Conservation (phyloP, 495 filamentous ascomycete genomes). For the Aspergillus taichungensis region DNA sequence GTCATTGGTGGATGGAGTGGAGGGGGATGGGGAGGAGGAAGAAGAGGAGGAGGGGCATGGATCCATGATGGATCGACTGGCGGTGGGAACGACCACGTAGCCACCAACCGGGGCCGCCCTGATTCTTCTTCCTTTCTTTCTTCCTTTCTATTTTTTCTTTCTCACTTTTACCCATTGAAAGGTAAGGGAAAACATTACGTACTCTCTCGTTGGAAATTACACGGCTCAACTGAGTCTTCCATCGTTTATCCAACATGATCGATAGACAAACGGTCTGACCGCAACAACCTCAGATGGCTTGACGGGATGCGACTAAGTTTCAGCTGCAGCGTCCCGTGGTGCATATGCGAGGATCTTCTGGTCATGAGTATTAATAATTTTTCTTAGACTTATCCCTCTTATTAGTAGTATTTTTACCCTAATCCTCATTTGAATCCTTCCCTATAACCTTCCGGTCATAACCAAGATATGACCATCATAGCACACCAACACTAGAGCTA, state of each 20-base stretch:
- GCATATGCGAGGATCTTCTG: constrained; percentile 16
- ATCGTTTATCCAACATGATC: background rate
- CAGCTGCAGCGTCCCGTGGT: constrained; percentile 21
- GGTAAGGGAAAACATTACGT: too few species aligned
- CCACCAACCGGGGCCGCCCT: too few species aligned
- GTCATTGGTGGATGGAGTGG: too few species aligned
- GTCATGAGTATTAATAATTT: background rate
- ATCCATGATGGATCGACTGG: constrained; percentile 17
- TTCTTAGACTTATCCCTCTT: background rate
- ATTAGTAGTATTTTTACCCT: background rate
- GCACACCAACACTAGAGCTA: too few species aligned
- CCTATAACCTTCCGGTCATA: background rate
- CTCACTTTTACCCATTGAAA: background rate
- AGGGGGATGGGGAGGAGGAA: too few species aligned
- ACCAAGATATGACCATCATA: too few species aligned
- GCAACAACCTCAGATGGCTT: background rate
- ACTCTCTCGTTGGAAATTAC: too few species aligned
- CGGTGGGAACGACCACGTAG: constrained; percentile 14
- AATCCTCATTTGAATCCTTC: background rate
- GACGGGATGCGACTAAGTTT: constrained; percentile 9
- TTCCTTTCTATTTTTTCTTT: background rate
- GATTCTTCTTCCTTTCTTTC: background rate
- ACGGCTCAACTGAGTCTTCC: background rate
- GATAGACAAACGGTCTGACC: background rate
- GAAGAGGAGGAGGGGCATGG: background rate